Evolutionary conservation across 306 rosid species (phyloP), one percentile per base, ranked within the genome.

Genomic region (Lathyrus tuberosus): DNA sequence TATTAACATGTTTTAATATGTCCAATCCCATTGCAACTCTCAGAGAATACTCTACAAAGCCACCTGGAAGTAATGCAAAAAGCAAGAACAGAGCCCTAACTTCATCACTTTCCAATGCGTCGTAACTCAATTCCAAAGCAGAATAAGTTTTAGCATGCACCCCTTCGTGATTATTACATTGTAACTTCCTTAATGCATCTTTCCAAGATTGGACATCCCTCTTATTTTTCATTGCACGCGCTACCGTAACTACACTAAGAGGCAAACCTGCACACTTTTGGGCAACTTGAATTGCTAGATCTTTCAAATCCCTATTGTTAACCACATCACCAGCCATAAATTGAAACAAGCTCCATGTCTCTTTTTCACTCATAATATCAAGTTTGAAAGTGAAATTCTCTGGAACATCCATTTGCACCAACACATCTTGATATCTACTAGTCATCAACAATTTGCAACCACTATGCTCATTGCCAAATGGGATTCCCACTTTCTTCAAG

Each of bases 361-460:
- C 62, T 24, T 8, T 14, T 24, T 26, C 62, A 56, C 17, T 56
- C 9, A 56, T 0, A 56, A 5, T 10, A 1, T 56, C 40, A 56
- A 56, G 49, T 38, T 5, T 38, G 10, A 37, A 62, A 38, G 67
- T 62, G 49, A 40, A 62, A 17, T 62, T 12, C 5, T 5, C 6
- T 38, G 3, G 17, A 38, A 20, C 49, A 6, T 40, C 67, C 67
- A 17, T 62, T 38, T 18, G 2, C 49, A 62, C 4, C 10, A 62
- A 5, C 3, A 62, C 67, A 17, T 62, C 11, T 18, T 17, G 5
- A 38, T 11, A 11, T 40, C 49, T 38, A 4, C 17, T 17, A 0
- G 67, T 62, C 31, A 62, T 62, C 3, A 62, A 13, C n/a, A 62
- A 1, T 18, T 62, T 62, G 67, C 49, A 38, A 2, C 31, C 49